These are phyloP conservation scores for Solanum aculeatissimum DNA, from an alignment of 305 asterid genomes.

Conservation along the genomic window DNA sequence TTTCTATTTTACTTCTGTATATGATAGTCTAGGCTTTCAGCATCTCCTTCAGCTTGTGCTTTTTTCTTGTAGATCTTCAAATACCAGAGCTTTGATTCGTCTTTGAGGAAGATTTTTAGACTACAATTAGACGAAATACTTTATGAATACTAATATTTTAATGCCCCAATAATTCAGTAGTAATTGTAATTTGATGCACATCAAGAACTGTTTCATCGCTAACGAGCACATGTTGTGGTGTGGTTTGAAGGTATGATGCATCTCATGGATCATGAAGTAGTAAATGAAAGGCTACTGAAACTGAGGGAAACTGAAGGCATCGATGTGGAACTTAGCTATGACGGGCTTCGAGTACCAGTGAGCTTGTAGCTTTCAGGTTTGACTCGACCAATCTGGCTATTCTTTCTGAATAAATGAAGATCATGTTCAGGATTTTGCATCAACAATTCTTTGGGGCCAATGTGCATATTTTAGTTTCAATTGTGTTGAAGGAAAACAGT, in stretches of 20 bases:
- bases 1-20: not conserved
- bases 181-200: not conserved
- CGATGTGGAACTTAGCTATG: slow-evolving; percentile 77
- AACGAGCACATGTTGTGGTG: not conserved
- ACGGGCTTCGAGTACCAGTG: slow-evolving; percentile 75
- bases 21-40: not conserved
- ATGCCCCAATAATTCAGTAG: not conserved
- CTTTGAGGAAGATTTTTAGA: not conserved
- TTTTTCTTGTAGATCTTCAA: not conserved
- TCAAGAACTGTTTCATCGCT: not conserved
- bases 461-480: not conserved
- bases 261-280: slow-evolving; percentile 84
- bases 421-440: not conserved
- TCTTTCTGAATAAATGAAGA: not conserved
- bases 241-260: slow-evolving; percentile 87
- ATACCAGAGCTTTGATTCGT: not conserved
- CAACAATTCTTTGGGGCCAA: not conserved
- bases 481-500: not conserved
- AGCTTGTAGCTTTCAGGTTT: slow-evolving; percentile 20
- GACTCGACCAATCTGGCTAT: not conserved
- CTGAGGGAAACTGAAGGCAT: slow-evolving; percentile 74
- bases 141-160: not conserved
- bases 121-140: not conserved
- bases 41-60: not conserved
- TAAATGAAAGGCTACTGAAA: slow-evolving; percentile 48